phyloP scores from a whole-genome alignment of 208 protist genomes.

The Trypanosoma cruzi region DNA sequence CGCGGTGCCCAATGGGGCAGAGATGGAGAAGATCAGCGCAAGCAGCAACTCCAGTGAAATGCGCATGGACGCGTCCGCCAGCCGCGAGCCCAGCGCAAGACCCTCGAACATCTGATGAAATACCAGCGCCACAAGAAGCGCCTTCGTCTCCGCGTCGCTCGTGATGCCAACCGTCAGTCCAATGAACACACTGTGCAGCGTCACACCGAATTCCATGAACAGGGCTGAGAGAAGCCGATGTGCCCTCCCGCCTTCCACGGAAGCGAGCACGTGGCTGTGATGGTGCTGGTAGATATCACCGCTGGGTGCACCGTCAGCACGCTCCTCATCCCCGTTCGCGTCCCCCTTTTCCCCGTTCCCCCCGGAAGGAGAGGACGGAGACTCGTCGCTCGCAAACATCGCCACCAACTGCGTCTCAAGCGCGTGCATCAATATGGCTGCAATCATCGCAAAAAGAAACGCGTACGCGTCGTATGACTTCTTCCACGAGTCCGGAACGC shows the following conservation, averaged over 20 bases:
- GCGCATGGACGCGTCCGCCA: slow-evolving; percentile 51
- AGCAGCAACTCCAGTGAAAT: slow-evolving; percentile 36
- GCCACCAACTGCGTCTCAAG: slow-evolving; percentile 36
- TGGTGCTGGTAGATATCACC: not conserved
- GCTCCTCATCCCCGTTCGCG: not conserved
- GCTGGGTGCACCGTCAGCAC: not conserved
- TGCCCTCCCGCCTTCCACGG: not conserved
- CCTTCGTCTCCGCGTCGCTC: slow-evolving; percentile 39
- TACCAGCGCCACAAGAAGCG: slow-evolving; percentile 49
- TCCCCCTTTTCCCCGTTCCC: not conserved
- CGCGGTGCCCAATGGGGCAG: slow-evolving; percentile 46
- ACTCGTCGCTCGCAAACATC: not conserved
- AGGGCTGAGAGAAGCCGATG: slow-evolving; percentile 36
- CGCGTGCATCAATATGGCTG: slow-evolving; percentile 63
- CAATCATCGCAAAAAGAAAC: slow-evolving; percentile 54
- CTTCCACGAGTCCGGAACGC: slow-evolving; percentile 42
- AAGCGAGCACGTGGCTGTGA: slow-evolving; percentile 14
- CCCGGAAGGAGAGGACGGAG: not conserved
- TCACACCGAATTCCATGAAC: slow-evolving; percentile 58
- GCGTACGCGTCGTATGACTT: slow-evolving; percentile 51
- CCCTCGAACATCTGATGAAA: slow-evolving; percentile 82
- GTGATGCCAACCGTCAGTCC: slow-evolving; percentile 59
- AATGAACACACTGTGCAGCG: slow-evolving; percentile 72
- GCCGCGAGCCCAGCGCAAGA: slow-evolving; percentile 51
- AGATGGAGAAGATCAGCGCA: slow-evolving; percentile 47